Evolutionary conservation across 2,329 filamentous ascomycete species (phyloP), one percentile per base, ranked within the genome.

Genomic region (Penicillium corylophilum): DNA sequence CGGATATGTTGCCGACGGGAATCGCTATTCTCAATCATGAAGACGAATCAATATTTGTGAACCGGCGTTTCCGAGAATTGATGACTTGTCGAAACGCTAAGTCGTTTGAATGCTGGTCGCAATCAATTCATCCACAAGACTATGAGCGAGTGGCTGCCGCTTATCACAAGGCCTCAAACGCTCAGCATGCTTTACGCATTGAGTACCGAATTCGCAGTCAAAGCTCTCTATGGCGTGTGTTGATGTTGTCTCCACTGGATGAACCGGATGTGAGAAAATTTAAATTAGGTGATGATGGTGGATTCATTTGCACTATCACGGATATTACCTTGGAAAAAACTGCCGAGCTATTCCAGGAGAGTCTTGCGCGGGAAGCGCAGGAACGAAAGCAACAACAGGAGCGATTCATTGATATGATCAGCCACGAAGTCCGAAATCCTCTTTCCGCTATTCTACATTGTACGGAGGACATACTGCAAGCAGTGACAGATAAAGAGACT

Each of bases 271-370:
- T 53, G 4, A 40, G 48, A 12, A 45, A 51, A 1, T 57, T 64
- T 28, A 23, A 46, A 0, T 22, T 61, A 2, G 12, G 35, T 1
- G 41, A 41, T 2, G 55, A 41, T 1, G 55, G 56, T 0, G 58
- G 64, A 0, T 60, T 56, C 8, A 53, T 65, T n/a, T 64, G 62
- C 47, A 65, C 67, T 5, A 86, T 95, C 46, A 93, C 89, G 0
- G 89, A 95, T 64, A 95, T 95, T 57, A 90, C 87, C 16, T 83
- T 88, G 48, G 89, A 94, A 67, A 95, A 95, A 68, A 87, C 86
- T 78, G 89, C 90, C 1, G 90, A 95, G 69, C 85, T 86, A 42
- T 84, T 90, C 29, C 89, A 95, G 69, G 89, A 82, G 62, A 81
- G 85, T 40, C 84, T 89, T 51, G 87, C 89, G 64, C 83, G 92